Evolutionary conservation across 2,329 filamentous ascomycete species (phyloP), one percentile per base, ranked within the genome.

Genomic region (Microdochium paspali): DNA sequence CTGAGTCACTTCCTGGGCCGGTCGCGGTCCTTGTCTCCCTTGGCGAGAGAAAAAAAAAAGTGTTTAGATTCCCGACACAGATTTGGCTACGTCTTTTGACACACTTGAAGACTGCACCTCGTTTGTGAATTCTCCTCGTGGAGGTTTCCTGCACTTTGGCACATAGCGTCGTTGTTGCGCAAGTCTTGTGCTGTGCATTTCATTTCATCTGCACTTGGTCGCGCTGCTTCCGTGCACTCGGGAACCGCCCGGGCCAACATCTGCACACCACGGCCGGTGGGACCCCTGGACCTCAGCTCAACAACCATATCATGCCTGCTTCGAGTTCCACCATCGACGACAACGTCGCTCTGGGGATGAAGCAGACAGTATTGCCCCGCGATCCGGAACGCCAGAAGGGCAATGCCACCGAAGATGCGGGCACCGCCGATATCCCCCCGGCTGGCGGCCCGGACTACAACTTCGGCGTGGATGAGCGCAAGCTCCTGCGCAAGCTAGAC

Each of bases 401-500:
- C 12, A 18, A 40, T 5, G 18, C 35, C 6, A 21, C 15, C 18
- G 15, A 40, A 10, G 35, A 40, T 20, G 35, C 15, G 7, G 15
- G 13, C 6, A 20, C 35, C 35, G 18, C 5, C 18, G 6, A 10
- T 40, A 5, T 18, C 18, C n/a, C 35, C 18, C n/a, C 12, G 13
- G 35, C 15, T n/a, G 35, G 23, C 31, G 31, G 31, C 6, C 18
- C 35, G 26, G 26, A 7, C 26, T 7, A 13, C 15, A 20, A 10
- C 35, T 18, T 20, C 45, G 53, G 45, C 3, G 54, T 57, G n/a
- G 60, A 67, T n/a, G 71, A 86, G 64, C 71, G 68, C 54, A 74
- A 71, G 53, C 68, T 87, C 21, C 68, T 86, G 40, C 70, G 78
- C 47, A 87, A 85, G 62, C 64, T 87, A 26, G 84, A 87, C 60